Percentiles rank a stretch among this genome's conserved stretches.
Conservation (phyloP, 805 yeast species). For the Scheffersomyces amazonensis region DNA sequence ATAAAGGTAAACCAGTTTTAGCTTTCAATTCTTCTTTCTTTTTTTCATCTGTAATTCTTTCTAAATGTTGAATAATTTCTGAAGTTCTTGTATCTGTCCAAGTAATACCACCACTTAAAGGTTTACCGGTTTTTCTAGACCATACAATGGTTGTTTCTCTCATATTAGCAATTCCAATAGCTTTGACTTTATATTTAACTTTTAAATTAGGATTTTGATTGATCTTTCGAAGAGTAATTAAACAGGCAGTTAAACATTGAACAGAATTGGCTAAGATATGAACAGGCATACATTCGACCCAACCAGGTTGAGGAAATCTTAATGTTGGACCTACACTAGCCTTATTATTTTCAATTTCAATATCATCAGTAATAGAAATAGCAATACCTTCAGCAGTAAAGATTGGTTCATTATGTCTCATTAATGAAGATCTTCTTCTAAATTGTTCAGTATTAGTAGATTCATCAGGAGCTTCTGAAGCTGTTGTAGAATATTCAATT, state of each 20-base stretch:
- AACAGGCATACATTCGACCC: constrained; percentile 93
- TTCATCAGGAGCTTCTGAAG: constrained; percentile 49
- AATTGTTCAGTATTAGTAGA: constrained; percentile 43
- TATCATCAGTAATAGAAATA: constrained; percentile 52
- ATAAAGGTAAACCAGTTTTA: constrained; percentile 81
- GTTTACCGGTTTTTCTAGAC: constrained; percentile 79
- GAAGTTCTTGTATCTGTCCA: constrained; percentile 95
- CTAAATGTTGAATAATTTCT: constrained; percentile 62
- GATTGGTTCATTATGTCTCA: constrained; percentile 52
- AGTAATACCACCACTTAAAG: constrained; percentile 84
- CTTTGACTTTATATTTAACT: constrained; percentile 59
- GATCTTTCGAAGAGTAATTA: constrained; percentile 52
- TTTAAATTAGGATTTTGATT: constrained; percentile 50
- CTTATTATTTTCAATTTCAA: constrained; percentile 61
- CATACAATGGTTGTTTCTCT: constrained; percentile 91
- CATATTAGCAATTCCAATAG: constrained; percentile 92
- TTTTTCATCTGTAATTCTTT: constrained; percentile 50
- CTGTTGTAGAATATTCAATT: constrained; percentile 81
- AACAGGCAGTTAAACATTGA: constrained; percentile 71
- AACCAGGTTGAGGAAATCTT: constrained; percentile 76
- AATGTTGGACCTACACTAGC: constrained; percentile 64
- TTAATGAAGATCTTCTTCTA: constrained; percentile 40
- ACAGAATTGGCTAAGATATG: constrained; percentile 78
- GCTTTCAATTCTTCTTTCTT: constrained; percentile 56
- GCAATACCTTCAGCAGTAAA: constrained; percentile 76